Base-by-base conservation (phyloP, 2,329 filamentous ascomycete species). In the Colletotrichum abscissum region DNA sequence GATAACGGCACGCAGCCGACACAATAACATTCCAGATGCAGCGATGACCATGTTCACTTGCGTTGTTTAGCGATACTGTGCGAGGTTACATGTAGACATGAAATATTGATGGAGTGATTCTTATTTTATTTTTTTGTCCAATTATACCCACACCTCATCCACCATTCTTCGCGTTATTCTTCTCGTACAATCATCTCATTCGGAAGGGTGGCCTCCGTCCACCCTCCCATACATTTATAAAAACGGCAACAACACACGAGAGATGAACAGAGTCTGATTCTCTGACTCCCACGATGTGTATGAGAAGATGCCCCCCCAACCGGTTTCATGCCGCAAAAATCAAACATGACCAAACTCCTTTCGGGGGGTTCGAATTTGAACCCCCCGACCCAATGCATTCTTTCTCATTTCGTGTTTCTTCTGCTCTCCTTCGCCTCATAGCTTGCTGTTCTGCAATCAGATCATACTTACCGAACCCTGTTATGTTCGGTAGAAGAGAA, bases 311-410 rank as follows among this genome's bases (percentile, higher is more conserved):
- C 49, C 30, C 22, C 24, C 30, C 30, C 8, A 33, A 28, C 42
- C 42, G 1, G 19, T 42, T 49, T 49, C 42, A 52, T 54, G 46
- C 30, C 5, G 19, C 38, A 49, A 22, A 55, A 14, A 57, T 35
- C 22, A 24, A 46, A 30, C 3, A 22, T 49, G 11, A 35, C 33
- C 33, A 12, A 49, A 70, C 67, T 63, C 71, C 71, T 60, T 66
- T 62, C 67, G 67, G 71, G 19, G 49, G 35, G 38, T 42, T 22
- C 55, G 19, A 26, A 49, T 35, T 4, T 49, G 16, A 8, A 49
- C 6, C 19, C 19, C 42, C 55, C 67, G 28, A 66, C 60, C 71
- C 71, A 71, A 73, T 73, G 71, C 71, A 71, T 38, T 62, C 35
- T 70, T 66, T 60, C 42, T 60, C 42, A 49, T 38, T 26, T 65